phyloP scores from a whole-genome alignment of 208 protist genomes.

The Trichomonas tenax region DNA sequence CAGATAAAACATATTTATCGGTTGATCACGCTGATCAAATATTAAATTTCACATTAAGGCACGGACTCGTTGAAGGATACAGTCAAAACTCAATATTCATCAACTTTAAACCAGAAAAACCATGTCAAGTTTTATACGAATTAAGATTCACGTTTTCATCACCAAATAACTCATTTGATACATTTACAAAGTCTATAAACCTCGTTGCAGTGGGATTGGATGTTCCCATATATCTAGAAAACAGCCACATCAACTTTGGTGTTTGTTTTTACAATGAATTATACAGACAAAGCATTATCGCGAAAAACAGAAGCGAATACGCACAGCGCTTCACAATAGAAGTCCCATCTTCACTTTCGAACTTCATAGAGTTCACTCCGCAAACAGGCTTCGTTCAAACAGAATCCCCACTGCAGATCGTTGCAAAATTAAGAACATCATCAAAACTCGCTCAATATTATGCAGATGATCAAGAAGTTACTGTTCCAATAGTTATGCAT shows the following conservation, averaged over 20 bases:
- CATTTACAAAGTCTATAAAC: neutral
- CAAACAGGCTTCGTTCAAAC: neutral
- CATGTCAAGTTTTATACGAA: neutral
- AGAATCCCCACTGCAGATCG: neutral
- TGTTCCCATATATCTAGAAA: constrained; percentile 1
- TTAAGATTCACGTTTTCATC: neutral
- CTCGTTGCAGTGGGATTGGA: neutral
- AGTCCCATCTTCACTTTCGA: neutral
- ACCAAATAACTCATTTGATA: neutral
- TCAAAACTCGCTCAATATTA: neutral
- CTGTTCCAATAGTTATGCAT: neutral
- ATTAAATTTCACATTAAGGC: neutral
- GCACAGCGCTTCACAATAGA: neutral
- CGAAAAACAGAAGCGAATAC: neutral
- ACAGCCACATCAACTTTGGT: neutral
- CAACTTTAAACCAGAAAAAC: neutral
- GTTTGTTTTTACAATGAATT: constrained; percentile 12
- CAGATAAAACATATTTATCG: neutral
- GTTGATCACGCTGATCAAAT: neutral
- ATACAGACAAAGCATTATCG: neutral
- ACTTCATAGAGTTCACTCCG: neutral
- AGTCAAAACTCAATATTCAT: neutral
- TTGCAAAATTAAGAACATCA: neutral
- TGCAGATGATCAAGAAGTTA: neutral
- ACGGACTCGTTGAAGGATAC: neutral